These are phyloP conservation scores for Coemansia sp. DNA, from an alignment of 371 early-diverging fungal genomes.

Conservation along the genomic window DNA sequence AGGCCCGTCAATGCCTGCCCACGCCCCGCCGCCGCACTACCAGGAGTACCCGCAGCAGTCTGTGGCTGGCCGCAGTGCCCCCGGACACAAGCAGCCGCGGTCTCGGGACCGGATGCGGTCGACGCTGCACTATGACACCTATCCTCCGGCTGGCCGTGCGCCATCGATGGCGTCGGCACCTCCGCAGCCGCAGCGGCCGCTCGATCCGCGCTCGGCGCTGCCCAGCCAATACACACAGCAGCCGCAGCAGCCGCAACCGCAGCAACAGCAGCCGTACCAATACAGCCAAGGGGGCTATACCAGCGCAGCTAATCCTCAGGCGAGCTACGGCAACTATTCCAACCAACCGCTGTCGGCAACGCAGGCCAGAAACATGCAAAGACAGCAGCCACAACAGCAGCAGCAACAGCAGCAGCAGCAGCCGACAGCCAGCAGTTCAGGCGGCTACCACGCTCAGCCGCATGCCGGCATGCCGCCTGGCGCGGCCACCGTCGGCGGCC, in stretches of 20 bases:
- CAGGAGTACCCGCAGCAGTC: slow-evolving; percentile 8
- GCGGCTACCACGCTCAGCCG: slow-evolving; percentile 11
- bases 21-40: slow-evolving; percentile 8
- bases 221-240: slow-evolving; percentile 1
- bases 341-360: slow-evolving; percentile 41
- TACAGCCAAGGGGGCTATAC: slow-evolving; percentile 22
- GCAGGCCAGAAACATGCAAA: slow-evolving; percentile 39
- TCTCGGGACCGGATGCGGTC: slow-evolving; percentile 50
- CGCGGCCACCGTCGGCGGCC: slow-evolving; percentile 14
- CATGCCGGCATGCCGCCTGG: slow-evolving; percentile 18
- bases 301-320: slow-evolving; percentile 7
- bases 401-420: slow-evolving; percentile 9
- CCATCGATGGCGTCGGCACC: slow-evolving; percentile 19
- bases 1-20: slow-evolving; percentile 1
- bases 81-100: slow-evolving; percentile 47
- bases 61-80: slow-evolving; percentile 17
- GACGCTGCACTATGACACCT: slow-evolving; percentile 40
- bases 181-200: slow-evolving; percentile 29
- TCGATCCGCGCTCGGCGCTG: slow-evolving; percentile 17
- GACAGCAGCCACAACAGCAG: slow-evolving; percentile 22
- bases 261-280: slow-evolving; percentile 10
- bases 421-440: neutral
- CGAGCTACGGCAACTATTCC: slow-evolving; percentile 9
- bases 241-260: too few species aligned
- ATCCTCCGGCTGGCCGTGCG: slow-evolving; percentile 13